These are phyloP conservation scores for Starmerella davenportii DNA, from an alignment of 805 yeast species.

Conservation along the genomic window DNA sequence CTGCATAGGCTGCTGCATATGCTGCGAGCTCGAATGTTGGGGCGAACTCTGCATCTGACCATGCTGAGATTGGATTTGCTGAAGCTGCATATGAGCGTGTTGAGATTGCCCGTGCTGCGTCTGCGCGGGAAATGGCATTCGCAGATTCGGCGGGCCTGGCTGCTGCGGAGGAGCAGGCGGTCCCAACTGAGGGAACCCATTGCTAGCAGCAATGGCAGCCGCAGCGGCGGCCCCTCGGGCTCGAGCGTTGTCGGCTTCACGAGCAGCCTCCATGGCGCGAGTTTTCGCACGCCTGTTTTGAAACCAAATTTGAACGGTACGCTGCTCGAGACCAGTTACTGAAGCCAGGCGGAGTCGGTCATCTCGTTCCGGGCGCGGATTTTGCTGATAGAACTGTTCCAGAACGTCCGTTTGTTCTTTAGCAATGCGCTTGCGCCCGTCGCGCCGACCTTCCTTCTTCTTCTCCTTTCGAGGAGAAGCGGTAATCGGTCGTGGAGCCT, in stretches of 20 bases:
- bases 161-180: neutral
- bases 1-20: neutral
- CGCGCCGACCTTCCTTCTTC: conserved; percentile 6
- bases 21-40: neutral
- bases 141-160: neutral
- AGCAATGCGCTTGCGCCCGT: conserved; percentile 18
- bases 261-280: conserved; percentile 8
- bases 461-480: neutral
- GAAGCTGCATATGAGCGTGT: conserved; percentile 1
- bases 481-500: no score
- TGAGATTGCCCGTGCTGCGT: conserved; percentile 1
- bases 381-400: conserved; percentile 49
- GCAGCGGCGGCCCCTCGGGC: conserved; percentile 3
- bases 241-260: neutral
- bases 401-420: conserved; percentile 32
- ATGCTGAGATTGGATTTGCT: conserved; percentile 6
- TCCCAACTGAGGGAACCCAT: neutral
- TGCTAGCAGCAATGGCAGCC: conserved; percentile 11
- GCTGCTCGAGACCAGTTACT: conserved; percentile 59
- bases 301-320: conserved; percentile 86
- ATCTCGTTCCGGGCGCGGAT: conserved; percentile 60
- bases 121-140: neutral
- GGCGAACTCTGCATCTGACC: conserved; percentile 1
- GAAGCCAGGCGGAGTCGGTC: conserved; percentile 51
- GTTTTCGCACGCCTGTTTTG: conserved; percentile 53